Evolutionary conservation across 169 alveolate genomes (phyloP), one percentile per base, ranked within the genome.

Genomic region (Plasmodium blacklocki): DNA sequence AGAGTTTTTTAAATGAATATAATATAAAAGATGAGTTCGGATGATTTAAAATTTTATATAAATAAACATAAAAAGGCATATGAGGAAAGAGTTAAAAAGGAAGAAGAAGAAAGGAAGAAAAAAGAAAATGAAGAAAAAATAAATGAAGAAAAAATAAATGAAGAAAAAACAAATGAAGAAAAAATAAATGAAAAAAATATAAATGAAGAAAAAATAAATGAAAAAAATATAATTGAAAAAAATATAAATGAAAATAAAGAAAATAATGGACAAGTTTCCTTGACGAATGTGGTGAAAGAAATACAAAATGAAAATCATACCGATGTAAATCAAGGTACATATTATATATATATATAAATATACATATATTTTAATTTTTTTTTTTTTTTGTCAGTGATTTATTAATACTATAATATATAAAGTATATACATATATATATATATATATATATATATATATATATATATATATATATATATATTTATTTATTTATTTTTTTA

Each of bases 31-130:
- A 80, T 80, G 90, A 58, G 80, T 52, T 29, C 73, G 4, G 52
- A 68, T 11, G 80, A 80, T 11, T 52, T 80, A 67, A 68, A 64
- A 26, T 80, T 80, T 80, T 80, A 80, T 26, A 67, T 80, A 67
- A 80, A 67, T 72, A 80, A 80, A 19, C 90, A 80, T 80, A 39
- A 72, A 54, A 80, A 80, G 39, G 90, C 90, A 9, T 80, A 80
- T 80, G 90, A 80, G 52, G 90, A 64, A 52, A 39, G 89, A 67
- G 49, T 75, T 9, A 75, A 66, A 19, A 78, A 59, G 52, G 76
- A 78, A 12, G 73, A 66, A n/a, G 64, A 54, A 23, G 67, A 78
- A 47, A 47, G 15, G 21, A 62, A 78, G 19, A 63, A 60, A 0
- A 32, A 52, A 32, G 43, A 12, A 18, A 29, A n/a, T 47, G 64